Evolutionary conservation across 495 filamentous ascomycete genomes (phyloP).

Genomic region (Aspergillus bertholletiae): DNA sequence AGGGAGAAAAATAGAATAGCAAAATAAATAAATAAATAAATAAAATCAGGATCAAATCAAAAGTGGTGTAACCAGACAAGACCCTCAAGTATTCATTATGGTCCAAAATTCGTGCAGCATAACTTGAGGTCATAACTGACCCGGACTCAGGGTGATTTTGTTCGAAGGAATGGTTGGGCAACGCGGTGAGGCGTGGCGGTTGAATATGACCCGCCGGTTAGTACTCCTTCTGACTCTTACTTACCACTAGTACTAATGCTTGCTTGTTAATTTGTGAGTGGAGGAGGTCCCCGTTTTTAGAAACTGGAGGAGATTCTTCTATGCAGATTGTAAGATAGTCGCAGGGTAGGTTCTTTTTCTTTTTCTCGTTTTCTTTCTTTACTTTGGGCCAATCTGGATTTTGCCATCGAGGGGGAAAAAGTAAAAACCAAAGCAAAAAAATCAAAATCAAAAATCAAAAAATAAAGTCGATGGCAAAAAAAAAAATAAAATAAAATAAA

Average conservation of each 20-base stretch:
- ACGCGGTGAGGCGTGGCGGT: slow-evolving; percentile 23
- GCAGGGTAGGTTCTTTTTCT: no score
- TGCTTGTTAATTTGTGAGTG: not conserved
- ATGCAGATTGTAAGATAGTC: not conserved
- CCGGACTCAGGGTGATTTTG: slow-evolving; percentile 7
- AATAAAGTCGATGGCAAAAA: not conserved
- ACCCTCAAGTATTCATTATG: not conserved
- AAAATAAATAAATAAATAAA: not conserved
- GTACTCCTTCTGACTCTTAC: not conserved
- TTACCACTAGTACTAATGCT: not conserved
- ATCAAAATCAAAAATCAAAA: not conserved
- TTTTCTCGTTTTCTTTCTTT: no score
- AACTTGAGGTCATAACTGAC: slow-evolving; percentile 7
- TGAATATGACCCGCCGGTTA: slow-evolving; percentile 9
- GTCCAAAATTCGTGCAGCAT: not conserved
- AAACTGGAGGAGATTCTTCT: not conserved
- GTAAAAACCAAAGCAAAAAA: no score
- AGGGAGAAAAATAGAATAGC: not conserved
- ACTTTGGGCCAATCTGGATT: no score
- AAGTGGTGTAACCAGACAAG: no score
- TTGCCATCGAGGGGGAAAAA: not conserved
- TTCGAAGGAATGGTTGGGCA: slow-evolving; percentile 16
- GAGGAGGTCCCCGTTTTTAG: slow-evolving; percentile 5
- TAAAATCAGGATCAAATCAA: no score
- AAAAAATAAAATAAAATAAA: not conserved